Evolutionary conservation across 169 alveolate species (phyloP).

Genomic region (Plasmodium blacklocki): DNA sequence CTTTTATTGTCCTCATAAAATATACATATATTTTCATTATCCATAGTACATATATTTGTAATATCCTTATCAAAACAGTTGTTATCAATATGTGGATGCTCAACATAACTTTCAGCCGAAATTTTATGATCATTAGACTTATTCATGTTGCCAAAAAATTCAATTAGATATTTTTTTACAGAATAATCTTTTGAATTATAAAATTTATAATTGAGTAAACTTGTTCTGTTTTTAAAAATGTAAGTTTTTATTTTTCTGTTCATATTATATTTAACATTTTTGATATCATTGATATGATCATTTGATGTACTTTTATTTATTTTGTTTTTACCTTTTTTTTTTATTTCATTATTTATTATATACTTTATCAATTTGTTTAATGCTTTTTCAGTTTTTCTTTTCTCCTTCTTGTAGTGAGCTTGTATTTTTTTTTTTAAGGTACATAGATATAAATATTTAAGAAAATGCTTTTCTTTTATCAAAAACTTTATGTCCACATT

Average conservation of each 20-base stretch:
- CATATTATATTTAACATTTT: neutral
- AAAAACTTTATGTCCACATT: neutral
- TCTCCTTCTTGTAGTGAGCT: slow-evolving; percentile 18
- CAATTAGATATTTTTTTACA: neutral
- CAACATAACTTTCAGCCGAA: too few species aligned
- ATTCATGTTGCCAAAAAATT: neutral
- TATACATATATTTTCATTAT: too few species aligned
- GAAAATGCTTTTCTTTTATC: slow-evolving; percentile 19
- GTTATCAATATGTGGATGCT: too few species aligned
- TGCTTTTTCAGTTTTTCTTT: neutral
- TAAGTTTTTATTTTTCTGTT: neutral
- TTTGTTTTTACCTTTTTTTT: neutral
- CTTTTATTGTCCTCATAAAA: too few species aligned
- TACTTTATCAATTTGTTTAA: slow-evolving; percentile 12
- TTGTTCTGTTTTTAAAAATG: neutral
- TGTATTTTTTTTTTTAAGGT: slow-evolving; percentile 43
- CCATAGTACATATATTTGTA: too few species aligned
- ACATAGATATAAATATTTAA: slow-evolving; percentile 30
- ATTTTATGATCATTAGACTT: too few species aligned
- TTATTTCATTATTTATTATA: slow-evolving; percentile 1
- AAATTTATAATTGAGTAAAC: neutral
- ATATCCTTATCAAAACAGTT: too few species aligned
- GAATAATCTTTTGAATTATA: neutral
- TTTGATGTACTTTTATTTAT: too few species aligned
- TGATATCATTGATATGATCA: neutral